phyloP scores from a whole-genome alignment of 768 basidiomycete genomes.

The Mycena olivaceomarginata region DNA sequence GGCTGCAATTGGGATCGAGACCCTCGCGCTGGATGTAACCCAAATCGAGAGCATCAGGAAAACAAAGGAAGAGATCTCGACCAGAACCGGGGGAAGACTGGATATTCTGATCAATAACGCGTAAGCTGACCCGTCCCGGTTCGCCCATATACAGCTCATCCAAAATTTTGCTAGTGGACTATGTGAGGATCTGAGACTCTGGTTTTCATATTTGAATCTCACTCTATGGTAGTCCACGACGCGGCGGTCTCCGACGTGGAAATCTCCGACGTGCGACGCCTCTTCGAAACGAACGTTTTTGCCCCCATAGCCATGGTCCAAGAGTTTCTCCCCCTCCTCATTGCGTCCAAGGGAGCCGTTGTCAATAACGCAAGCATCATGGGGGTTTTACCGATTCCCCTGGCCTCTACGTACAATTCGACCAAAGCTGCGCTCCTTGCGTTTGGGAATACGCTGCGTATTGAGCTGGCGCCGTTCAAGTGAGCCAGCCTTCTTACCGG shows the following conservation, averaged over 20 bases:
- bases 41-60: slow-evolving; percentile 4
- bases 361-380: slow-evolving; percentile 27
- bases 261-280: not conserved
- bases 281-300: slow-evolving; percentile 4
- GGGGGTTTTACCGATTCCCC: slow-evolving; percentile 50
- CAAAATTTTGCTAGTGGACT: not conserved
- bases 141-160: not conserved
- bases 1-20: slow-evolving; percentile 39
- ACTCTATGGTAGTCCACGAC: not conserved
- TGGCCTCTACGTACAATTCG: slow-evolving; percentile 50
- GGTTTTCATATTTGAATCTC: not conserved
- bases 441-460: slow-evolving; percentile 51
- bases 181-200: not conserved
- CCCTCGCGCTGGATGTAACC: slow-evolving; percentile 50
- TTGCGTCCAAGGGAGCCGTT: not conserved
- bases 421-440: slow-evolving; percentile 54
- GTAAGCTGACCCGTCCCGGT: not conserved
- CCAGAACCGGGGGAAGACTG: slow-evolving; percentile 13
- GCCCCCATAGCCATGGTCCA: slow-evolving; percentile 18
- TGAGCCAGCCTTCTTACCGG: not conserved
- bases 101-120: slow-evolving; percentile 19
- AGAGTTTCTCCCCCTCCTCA: slow-evolving; percentile 13
- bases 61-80: not conserved
- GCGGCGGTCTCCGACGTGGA: slow-evolving; percentile 8
- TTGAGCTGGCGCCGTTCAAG: slow-evolving; percentile 56